A percentile compares a stretch with the other conserved stretches of the same genome.
Conservation (phyloP, 352 stramenopile genomes). For the Globisporangium nodosum region DNA sequence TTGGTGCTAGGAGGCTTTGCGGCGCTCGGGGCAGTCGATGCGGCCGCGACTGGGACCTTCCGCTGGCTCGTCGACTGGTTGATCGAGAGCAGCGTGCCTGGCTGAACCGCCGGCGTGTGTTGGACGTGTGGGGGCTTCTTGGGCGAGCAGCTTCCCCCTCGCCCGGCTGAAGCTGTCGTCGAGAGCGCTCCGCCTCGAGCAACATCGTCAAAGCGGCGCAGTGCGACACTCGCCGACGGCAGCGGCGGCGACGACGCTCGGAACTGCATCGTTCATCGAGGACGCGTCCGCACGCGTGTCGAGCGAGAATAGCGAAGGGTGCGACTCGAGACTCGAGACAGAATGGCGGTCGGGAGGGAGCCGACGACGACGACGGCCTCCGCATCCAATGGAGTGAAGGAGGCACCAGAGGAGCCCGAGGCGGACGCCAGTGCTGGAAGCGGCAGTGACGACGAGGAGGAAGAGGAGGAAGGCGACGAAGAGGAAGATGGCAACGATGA, state of each 20-base stretch:
- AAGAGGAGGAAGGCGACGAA: conserved; percentile 14
- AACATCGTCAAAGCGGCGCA: neutral
- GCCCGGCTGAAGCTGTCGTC: neutral
- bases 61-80: neutral
- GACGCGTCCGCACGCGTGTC: neutral
- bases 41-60: neutral
- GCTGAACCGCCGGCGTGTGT: neutral
- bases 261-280: conserved; percentile 9
- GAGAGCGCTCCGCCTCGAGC: neutral
- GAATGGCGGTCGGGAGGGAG: conserved; percentile 5
- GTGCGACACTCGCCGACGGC: neutral
- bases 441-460: conserved; percentile 17
- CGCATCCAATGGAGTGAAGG: neutral
- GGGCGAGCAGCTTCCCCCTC: neutral
- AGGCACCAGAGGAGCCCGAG: conserved; percentile 3
- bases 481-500: conserved; percentile 20
- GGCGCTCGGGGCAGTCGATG: neutral
- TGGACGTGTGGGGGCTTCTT: conserved; percentile 6
- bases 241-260: neutral
- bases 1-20: neutral
- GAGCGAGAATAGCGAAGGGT: neutral
- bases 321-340: neutral
- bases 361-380: neutral
- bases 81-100: conserved; percentile 7
- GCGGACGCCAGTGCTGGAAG: neutral